Percentiles rank a stretch among this genome's conserved stretches.
Evolutionary conservation across 805 yeast species (phyloP).

Genomic region (Metschnikowia cubensis): DNA sequence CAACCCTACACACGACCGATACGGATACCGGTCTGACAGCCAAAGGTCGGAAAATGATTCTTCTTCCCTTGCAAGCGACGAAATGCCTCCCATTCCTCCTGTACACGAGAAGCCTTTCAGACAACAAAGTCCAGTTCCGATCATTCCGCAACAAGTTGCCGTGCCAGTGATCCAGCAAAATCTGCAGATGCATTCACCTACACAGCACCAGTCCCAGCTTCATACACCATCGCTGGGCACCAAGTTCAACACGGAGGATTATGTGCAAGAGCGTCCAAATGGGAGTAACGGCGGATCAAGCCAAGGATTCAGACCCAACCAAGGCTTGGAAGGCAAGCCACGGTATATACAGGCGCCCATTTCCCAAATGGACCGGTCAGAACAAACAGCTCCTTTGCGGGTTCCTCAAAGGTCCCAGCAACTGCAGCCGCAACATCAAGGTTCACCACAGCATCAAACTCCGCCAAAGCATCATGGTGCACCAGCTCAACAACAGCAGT

Average conservation of each 20-base stretch:
- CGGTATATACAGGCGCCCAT: slow-evolving; percentile 32
- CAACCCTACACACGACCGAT: slow-evolving; percentile 11
- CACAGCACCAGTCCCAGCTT: slow-evolving; percentile 10
- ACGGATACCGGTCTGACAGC: slow-evolving; percentile 9
- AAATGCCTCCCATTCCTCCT: slow-evolving; percentile 11
- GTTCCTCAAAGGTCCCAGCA: neutral
- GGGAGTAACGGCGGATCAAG: neutral
- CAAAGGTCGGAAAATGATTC: slow-evolving; percentile 12
- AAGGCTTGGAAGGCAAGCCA: slow-evolving; percentile 20
- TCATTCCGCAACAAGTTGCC: slow-evolving; percentile 7
- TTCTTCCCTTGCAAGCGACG: neutral
- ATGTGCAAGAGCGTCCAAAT: neutral
- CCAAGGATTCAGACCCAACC: neutral
- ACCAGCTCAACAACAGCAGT: neutral
- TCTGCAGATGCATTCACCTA: slow-evolving; percentile 12
- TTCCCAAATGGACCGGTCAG: slow-evolving; percentile 2
- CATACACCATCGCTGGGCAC: slow-evolving; percentile 16
- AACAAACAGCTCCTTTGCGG: neutral
- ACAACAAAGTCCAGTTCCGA: neutral
- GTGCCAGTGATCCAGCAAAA: slow-evolving; percentile 16
- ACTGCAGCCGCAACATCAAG: neutral
- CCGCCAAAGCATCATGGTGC: neutral
- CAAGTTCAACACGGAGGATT: slow-evolving; percentile 6
- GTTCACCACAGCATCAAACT: neutral
- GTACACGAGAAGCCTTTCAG: slow-evolving; percentile 4